phyloP scores from a whole-genome alignment of 2,329 filamentous ascomycete species.

The Aspergillus ochraceus region DNA sequence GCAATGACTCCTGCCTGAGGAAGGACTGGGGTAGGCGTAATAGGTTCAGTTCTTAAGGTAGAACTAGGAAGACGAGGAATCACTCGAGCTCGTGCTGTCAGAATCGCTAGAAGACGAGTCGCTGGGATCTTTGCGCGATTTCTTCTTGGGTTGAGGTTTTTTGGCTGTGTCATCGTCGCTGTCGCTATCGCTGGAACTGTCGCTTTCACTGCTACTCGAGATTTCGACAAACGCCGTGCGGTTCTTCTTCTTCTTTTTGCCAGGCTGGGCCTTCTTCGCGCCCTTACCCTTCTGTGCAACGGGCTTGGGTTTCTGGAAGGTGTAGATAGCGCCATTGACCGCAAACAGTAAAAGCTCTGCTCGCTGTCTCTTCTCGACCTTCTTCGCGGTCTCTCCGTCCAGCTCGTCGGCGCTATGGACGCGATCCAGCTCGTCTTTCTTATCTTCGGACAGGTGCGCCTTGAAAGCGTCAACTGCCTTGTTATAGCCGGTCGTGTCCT shows the following conservation, averaged over 20 bases:
- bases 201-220: slow-evolving; percentile 43
- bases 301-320: slow-evolving; percentile 24
- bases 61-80: slow-evolving; percentile 9
- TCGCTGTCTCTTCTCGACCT: slow-evolving; percentile 37
- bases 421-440: slow-evolving; percentile 24
- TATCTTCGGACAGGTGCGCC: slow-evolving; percentile 25
- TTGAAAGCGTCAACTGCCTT: slow-evolving; percentile 54
- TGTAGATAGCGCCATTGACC: slow-evolving; percentile 31
- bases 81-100: slow-evolving; percentile 16
- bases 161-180: slow-evolving; percentile 20
- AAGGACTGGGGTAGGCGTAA: not conserved
- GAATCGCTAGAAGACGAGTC: slow-evolving; percentile 13
- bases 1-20: not conserved
- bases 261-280: slow-evolving; percentile 16
- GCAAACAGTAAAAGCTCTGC: slow-evolving; percentile 41
- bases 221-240: slow-evolving; percentile 43
- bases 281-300: slow-evolving; percentile 22
- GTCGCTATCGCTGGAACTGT: slow-evolving; percentile 30
- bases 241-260: slow-evolving; percentile 44
- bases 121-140: slow-evolving; percentile 14
- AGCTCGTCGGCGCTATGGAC: slow-evolving; percentile 22
- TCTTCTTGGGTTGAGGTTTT: slow-evolving; percentile 5
- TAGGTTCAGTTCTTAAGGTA: not conserved
- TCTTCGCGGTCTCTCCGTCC: slow-evolving; percentile 26
- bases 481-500: slow-evolving; percentile 39